phyloP scores from a whole-genome alignment of 139 green algal genomes.

The Nannochloris sp. region DNA sequence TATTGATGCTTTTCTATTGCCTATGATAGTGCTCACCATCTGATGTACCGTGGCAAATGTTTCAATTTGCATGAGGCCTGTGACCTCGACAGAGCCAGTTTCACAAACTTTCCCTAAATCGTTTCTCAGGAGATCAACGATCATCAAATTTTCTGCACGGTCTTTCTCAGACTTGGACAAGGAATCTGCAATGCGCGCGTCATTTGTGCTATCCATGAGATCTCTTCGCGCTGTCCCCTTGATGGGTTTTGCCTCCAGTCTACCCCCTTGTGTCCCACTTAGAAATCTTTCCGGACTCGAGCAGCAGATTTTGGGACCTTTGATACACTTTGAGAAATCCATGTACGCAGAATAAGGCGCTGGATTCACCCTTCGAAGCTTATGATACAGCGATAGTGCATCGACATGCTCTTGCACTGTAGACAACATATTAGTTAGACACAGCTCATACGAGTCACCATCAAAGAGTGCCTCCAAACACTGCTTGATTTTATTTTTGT shows the following conservation, averaged over 20 bases:
- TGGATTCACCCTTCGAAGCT: conserved; percentile 79
- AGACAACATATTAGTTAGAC: conserved; percentile 64
- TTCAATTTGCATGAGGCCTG: conserved; percentile 87
- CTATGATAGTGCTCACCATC: conserved; percentile 83
- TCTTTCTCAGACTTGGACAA: conserved; percentile 78
- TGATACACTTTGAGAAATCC: conserved; percentile 23
- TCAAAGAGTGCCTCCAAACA: conserved; percentile 45
- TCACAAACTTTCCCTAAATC: conserved; percentile 71
- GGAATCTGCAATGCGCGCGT: conserved; percentile 39
- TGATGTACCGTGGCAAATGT: conserved; percentile 92
- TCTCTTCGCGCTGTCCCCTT: conserved; percentile 73
- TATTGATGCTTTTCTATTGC: conserved; percentile 26
- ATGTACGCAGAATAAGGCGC: conserved; percentile 90
- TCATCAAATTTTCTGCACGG: conserved; percentile 99
- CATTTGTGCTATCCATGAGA: conserved; percentile 33
- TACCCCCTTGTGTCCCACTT: conserved; percentile 42
- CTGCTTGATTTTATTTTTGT: conserved; percentile 61
- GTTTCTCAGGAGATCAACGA: conserved; percentile 97
- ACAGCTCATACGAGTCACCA: conserved; percentile 96
- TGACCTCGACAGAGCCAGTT: conserved; percentile 79
- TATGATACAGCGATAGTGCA: conserved; percentile 58
- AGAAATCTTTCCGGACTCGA: conserved; percentile 97
- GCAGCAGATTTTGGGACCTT: conserved; percentile 50
- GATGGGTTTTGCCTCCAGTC: conserved; percentile 93
- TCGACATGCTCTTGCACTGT: conserved; percentile 5